Evolutionary conservation across 129 eudicot genomes (phyloP).

Genomic region (Ambrosia artemisiifolia): DNA sequence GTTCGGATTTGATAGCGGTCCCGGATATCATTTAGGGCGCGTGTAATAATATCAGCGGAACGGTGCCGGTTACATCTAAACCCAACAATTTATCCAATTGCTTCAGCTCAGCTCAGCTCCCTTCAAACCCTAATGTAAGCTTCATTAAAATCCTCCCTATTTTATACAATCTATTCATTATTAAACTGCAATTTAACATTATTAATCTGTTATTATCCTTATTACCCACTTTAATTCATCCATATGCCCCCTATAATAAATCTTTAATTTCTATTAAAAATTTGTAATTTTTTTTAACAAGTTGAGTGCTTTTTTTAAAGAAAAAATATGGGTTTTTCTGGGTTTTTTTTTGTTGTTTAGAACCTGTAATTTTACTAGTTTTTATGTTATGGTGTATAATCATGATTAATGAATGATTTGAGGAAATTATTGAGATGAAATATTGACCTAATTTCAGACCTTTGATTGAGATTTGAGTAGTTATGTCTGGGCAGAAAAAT

Average conservation of each 20-base stretch:
- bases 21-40: no score
- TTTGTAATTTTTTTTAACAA: background rate
- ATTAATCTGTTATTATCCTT: background rate
- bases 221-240: background rate
- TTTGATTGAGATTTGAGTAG: background rate
- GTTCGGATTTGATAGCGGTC: no score
- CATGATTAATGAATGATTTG: background rate
- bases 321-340: background rate
- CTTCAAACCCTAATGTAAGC: constrained; percentile 3
- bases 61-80: background rate
- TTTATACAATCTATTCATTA: background rate
- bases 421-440: background rate
- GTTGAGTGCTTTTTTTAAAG: background rate
- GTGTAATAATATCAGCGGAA: no score
- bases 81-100: background rate
- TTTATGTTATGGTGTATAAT: background rate
- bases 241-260: background rate
- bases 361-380: background rate
- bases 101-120: background rate
- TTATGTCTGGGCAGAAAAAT: constrained; percentile 71
- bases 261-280: background rate
- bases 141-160: background rate
- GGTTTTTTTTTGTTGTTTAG: background rate
- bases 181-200: background rate
- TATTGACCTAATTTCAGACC: background rate